Evolutionary conservation across 768 basidiomycete genomes (phyloP).

Genomic region (Mycena leptocephala): DNA sequence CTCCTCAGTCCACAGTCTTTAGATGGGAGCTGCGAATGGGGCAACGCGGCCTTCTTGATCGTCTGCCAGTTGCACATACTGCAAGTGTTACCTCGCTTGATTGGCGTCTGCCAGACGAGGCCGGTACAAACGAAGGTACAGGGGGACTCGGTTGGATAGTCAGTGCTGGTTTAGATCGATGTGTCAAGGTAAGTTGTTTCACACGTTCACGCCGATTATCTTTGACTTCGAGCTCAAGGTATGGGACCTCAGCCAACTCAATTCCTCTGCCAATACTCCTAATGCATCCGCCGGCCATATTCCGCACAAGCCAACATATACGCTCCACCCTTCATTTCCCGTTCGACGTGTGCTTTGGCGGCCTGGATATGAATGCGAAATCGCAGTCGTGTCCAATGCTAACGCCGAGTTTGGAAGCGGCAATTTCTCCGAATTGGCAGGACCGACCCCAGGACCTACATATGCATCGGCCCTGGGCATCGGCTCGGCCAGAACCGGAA

Average conservation of each 20-base stretch:
- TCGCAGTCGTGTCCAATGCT: slow-evolving; percentile 80
- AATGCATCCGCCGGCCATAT: slow-evolving; percentile 61
- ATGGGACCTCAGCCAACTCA: slow-evolving; percentile 77
- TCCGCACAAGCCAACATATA: slow-evolving; percentile 76
- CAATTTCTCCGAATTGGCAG: slow-evolving; percentile 38
- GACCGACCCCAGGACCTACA: slow-evolving; percentile 28
- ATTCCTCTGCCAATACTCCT: slow-evolving; percentile 50
- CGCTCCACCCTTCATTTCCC: slow-evolving; percentile 82
- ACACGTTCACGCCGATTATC: slow-evolving; percentile 6
- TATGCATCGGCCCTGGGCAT: slow-evolving; percentile 27
- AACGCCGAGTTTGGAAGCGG: slow-evolving; percentile 64
- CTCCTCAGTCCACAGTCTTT: neutral
- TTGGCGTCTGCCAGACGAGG: slow-evolving; percentile 67
- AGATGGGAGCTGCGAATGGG: slow-evolving; percentile 90
- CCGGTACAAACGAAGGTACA: slow-evolving; percentile 41
- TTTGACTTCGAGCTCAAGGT: slow-evolving; percentile 57
- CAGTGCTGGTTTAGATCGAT: slow-evolving; percentile 85
- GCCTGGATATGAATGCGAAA: slow-evolving; percentile 82
- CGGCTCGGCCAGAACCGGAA: slow-evolving; percentile 39
- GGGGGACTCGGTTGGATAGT: slow-evolving; percentile 80
- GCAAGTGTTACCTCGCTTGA: slow-evolving; percentile 82
- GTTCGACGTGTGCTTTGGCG: slow-evolving; percentile 86
- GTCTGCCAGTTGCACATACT: slow-evolving; percentile 81
- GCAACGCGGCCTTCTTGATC: slow-evolving; percentile 81
- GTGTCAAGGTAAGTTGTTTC: slow-evolving; percentile 72